These are phyloP conservation scores for Pseudogymnoascus sp. DNA, from an alignment of 2,329 filamentous ascomycete genomes.

Conservation along the genomic window DNA sequence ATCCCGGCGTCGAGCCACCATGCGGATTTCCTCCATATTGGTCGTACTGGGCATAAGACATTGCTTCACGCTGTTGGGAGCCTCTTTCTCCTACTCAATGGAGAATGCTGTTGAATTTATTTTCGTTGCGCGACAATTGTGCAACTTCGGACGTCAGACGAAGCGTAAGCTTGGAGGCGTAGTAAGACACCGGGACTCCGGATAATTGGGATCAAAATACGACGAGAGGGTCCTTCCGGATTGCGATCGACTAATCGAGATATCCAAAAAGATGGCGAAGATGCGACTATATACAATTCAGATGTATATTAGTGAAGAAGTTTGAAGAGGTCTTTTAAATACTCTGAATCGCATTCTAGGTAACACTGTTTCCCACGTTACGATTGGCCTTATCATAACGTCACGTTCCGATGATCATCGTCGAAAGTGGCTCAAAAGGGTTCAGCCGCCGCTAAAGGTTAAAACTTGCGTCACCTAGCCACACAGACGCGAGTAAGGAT, in stretches of 20 bases:
- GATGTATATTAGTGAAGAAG: not conserved
- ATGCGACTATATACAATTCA: not conserved
- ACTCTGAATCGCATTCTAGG: not conserved
- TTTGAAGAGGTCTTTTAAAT: not conserved
- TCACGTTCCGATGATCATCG: constrained; percentile 1
- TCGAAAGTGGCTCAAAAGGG: constrained; percentile 7
- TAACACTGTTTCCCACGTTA: not conserved
- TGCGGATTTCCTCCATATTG: constrained; percentile 51
- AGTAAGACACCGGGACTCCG: not conserved
- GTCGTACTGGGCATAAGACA: constrained; percentile 56
- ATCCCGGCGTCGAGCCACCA: constrained; percentile 38
- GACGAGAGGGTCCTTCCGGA: not conserved
- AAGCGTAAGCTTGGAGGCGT: constrained; percentile 1
- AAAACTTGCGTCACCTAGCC: not conserved
- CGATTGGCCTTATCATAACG: constrained; percentile 8
- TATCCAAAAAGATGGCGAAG: not conserved
- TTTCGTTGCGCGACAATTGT: not conserved
- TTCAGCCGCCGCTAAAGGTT: constrained; percentile 4
- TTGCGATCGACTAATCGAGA: not conserved
- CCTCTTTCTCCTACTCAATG: not conserved
- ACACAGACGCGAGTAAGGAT: not conserved
- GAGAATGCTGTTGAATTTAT: not conserved
- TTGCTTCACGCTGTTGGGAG: constrained; percentile 22
- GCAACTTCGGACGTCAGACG: not conserved
- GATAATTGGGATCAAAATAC: not conserved